Base-by-base conservation (phyloP, 306 rosid species). In the Vigna radiata region DNA sequence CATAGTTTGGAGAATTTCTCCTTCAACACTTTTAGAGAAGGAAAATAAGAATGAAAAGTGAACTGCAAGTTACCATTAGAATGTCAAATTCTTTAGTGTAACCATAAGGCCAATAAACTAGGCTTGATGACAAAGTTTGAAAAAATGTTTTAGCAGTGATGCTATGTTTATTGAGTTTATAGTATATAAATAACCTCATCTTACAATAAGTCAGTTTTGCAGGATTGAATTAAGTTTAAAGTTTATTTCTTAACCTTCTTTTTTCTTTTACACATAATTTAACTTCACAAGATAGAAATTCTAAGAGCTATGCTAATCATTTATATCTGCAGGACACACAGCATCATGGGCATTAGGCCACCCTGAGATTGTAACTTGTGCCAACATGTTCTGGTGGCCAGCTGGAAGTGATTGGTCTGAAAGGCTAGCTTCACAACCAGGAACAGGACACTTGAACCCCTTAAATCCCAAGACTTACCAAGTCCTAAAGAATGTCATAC, bases 281-380 rank as follows among this genome's bases (percentile, higher is more conserved):
- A 66, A 61, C 48, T 41, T 49, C 65, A 79, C 29, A 61, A 33
- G 52, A 25, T n/a, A 13, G 12, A 52, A 7, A 21, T 70, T 77
- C 33, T 25, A 23, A 29, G 4, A 39, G 31, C 44, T 81, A 18
- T 48, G 65, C 50, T 39, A 60, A 47, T 46, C 46, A 54, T 17
- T 73, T 36, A 77, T 43, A 67, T 78, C 56, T 63, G 72, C 90
- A 94, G 98, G 88, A 15, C 98, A 94, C 72, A 89, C 96, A 3
- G 98, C 96, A 65, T 94, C 97, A 27, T 91, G 95, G 97, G 96
- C 96, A 43, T 82, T 78, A 79, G 94, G 94, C 18, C 88, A 94
- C 76, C 97, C 97, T 0, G 97, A 91, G 0, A 91, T 94, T 17
- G 90, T 94, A 56, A 76, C 97, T 2, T 94, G 98, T 61, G 97